Conservation (phyloP, 164 flowering plant species). For the Brasenia schreberi region DNA sequence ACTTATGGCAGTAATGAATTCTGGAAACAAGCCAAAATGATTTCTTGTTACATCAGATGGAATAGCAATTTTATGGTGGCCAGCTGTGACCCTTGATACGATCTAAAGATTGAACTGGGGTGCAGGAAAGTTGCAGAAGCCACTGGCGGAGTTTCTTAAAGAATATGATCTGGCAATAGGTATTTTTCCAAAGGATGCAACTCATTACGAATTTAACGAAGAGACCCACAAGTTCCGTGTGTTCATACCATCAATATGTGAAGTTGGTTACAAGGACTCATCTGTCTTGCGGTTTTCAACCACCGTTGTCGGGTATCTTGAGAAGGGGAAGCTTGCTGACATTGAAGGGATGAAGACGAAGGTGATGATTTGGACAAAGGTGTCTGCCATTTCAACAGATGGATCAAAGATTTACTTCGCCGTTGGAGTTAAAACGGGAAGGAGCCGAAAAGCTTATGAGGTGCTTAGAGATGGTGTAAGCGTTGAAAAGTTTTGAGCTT, state of each 20-base stretch:
- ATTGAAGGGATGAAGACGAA: conserved; percentile 85
- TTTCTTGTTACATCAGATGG: background rate
- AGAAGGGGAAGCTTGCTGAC: conserved; percentile 80
- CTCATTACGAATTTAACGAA: conserved; percentile 90
- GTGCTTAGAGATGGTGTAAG: conserved; percentile 53
- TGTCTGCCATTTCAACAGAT: conserved; percentile 52
- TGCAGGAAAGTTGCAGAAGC: conserved; percentile 87
- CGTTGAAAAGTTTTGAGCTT: conserved; percentile 57
- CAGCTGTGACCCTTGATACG: too few species aligned
- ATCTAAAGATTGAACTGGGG: background rate
- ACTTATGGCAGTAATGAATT: too few species aligned
- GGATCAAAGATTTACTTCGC: conserved; percentile 54
- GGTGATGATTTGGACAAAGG: conserved; percentile 81
- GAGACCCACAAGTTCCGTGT: conserved; percentile 78
- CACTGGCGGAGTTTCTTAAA: conserved; percentile 66
- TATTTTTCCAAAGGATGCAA: conserved; percentile 88
- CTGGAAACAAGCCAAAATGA: background rate
- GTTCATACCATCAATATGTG: conserved; percentile 62
- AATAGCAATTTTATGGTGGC: background rate
- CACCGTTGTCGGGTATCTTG: conserved; percentile 66
- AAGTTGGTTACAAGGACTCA: conserved; percentile 87
- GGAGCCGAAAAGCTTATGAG: conserved; percentile 72
- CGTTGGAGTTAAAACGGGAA: conserved; percentile 64
- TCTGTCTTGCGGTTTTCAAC: conserved; percentile 66
- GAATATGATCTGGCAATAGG: conserved; percentile 69